Base-by-base conservation (phyloP, 116 monocot genomes). In the Trichopus zeylanicus region DNA sequence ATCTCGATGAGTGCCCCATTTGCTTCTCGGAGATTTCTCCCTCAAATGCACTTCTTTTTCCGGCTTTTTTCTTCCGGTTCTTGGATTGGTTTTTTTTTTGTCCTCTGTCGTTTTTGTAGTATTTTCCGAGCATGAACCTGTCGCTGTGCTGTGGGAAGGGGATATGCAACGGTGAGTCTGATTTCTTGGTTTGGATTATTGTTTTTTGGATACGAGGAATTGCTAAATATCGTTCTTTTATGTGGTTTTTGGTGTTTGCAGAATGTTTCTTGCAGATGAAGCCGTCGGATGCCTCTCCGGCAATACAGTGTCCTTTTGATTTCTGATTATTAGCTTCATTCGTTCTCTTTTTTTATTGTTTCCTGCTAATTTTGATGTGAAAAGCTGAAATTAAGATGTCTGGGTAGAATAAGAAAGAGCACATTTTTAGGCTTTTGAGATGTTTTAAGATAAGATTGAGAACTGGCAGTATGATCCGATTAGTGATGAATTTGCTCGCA, bases 211-310 rank as follows among this genome's bases (percentile, higher is more conserved):
- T 18, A 42, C 3, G n/a, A 7, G n/a, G n/a, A 42, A 16, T 13
- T n/a, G n/a, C n/a, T 42, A 42, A 42, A 42, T 13, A 13, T 42
- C 42, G n/a, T 8, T 33, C 8, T 33, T 33, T 33, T 56, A 3
- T 38, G 31, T n/a, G n/a, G 59, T 19, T 23, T 21, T 62, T 30
- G 31, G 55, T 3, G 9, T 35, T 61, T 86, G 66, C 78, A 87
- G 87, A 87, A 67, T 87, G 87, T 62, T 87, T 87, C 55, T 66
- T 87, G 57, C 87, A 78, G 69, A 71, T 78, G 81, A 78, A 66
- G 72, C 68, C 78, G 9, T 78, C 75, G 0, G 58, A 67, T 62
- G 26, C 62, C 28, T 60, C 62, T 6, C 60, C 70, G 24, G 35
- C 74, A 31, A 82, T 68, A 3, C 59, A 66, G 87, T 87, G 81